Evolutionary conservation across 352 stramenopile genomes (phyloP).

Genomic region (Pythium utonaiense): DNA sequence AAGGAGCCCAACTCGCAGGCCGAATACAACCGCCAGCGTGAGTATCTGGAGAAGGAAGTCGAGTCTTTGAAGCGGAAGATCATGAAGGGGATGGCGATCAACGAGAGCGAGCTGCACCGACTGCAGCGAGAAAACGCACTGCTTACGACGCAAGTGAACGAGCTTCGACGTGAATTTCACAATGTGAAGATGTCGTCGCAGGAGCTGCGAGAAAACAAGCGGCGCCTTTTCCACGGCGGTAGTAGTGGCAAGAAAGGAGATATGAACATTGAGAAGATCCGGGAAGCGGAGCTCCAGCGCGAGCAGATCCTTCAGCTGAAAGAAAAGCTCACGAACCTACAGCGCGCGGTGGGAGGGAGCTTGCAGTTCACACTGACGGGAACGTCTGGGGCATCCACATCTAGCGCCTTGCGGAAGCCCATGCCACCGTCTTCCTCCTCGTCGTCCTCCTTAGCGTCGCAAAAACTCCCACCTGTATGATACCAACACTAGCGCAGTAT

Average conservation of each 20-base stretch:
- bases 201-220: slow-evolving; percentile 50
- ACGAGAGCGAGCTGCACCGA: slow-evolving; percentile 73
- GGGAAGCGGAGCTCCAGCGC: slow-evolving; percentile 61
- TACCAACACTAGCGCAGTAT: slow-evolving; percentile 13
- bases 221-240: slow-evolving; percentile 2
- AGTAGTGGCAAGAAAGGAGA: slow-evolving; percentile 27
- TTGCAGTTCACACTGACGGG: slow-evolving; percentile 48
- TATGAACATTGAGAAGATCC: slow-evolving; percentile 43
- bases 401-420: slow-evolving; percentile 24
- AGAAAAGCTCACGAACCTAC: slow-evolving; percentile 51
- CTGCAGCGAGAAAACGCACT: slow-evolving; percentile 81
- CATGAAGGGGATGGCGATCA: slow-evolving; percentile 84
- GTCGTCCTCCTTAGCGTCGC: slow-evolving; percentile 20
- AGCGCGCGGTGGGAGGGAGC: slow-evolving; percentile 57
- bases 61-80: slow-evolving; percentile 89
- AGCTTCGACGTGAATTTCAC: slow-evolving; percentile 79
- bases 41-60: slow-evolving; percentile 91
- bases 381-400: slow-evolving; percentile 4
- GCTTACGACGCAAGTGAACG: slow-evolving; percentile 80
- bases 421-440: slow-evolving; percentile 22
- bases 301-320: slow-evolving; percentile 76
- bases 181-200: slow-evolving; percentile 70
- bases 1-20: slow-evolving; percentile 89
- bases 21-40: slow-evolving; percentile 89
- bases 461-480: slow-evolving; percentile 74